Evolutionary conservation across 768 basidiomycete genomes (phyloP).

Genomic region (Podaxis carcinomalis): DNA sequence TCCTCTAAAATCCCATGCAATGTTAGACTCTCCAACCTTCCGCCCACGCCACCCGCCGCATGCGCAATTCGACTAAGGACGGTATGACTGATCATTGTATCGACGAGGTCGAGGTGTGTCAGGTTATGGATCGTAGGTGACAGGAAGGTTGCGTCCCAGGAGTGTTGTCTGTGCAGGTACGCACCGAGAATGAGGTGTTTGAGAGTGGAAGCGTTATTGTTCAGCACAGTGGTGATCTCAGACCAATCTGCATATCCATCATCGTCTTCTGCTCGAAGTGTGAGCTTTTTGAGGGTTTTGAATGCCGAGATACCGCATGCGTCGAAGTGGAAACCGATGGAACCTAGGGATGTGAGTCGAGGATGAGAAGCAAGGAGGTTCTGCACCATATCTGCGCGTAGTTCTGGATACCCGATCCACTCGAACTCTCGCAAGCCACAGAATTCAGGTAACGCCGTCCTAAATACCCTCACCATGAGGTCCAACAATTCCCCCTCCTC

Average conservation of each 20-base stretch:
- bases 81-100: constrained; percentile 61
- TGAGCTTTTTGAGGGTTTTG: constrained; percentile 56
- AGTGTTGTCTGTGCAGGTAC: constrained; percentile 59
- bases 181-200: constrained; percentile 65
- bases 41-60: constrained; percentile 36
- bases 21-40: constrained; percentile 49
- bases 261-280: constrained; percentile 65
- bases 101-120: constrained; percentile 67
- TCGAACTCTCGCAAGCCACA: constrained; percentile 59
- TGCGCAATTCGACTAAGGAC: constrained; percentile 62
- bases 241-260: constrained; percentile 69
- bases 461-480: constrained; percentile 59
- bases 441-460: constrained; percentile 60
- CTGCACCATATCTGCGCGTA: constrained; percentile 64
- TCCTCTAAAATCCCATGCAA: constrained; percentile 65
- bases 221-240: constrained; percentile 60
- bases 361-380: constrained; percentile 50
- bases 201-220: constrained; percentile 53
- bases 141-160: constrained; percentile 65
- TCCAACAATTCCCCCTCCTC: constrained; percentile 67
- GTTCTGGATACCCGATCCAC: constrained; percentile 75
- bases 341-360: constrained; percentile 50
- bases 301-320: constrained; percentile 66
- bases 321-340: constrained; percentile 76
- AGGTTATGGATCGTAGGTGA: constrained; percentile 60